Evolutionary conservation across 2,329 filamentous ascomycete species (phyloP).

Genomic region (Botrytis paeoniae): DNA sequence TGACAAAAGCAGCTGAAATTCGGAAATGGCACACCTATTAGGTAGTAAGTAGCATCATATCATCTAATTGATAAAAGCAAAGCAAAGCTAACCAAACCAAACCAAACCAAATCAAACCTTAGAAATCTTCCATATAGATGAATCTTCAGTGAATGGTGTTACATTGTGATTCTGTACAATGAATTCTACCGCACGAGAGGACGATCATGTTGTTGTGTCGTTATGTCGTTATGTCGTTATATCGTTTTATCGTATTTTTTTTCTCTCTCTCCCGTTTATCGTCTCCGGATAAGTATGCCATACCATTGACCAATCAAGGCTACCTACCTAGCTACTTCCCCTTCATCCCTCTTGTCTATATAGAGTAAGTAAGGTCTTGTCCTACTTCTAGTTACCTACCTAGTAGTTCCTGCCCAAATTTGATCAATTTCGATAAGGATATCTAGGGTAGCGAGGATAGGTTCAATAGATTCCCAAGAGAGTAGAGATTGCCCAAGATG

Average conservation of each 20-base stretch:
- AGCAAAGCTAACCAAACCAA: neutral
- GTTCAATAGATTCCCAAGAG: neutral
- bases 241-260: neutral
- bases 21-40: neutral
- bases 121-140: neutral
- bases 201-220: neutral
- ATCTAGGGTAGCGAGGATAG: neutral
- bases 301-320: neutral
- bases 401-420: neutral
- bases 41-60: neutral
- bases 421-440: slow-evolving; percentile 4
- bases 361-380: neutral
- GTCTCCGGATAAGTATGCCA: neutral
- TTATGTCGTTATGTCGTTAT: neutral
- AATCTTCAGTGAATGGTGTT: neutral
- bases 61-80: neutral
- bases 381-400: neutral
- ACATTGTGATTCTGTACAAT: neutral
- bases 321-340: neutral
- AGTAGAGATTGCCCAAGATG: neutral
- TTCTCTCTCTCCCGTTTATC: neutral
- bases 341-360: neutral
- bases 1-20: neutral
- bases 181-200: neutral
- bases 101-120: neutral